phyloP scores from a whole-genome alignment of 139 green algal genomes.

The Tetraselmis chui region DNA sequence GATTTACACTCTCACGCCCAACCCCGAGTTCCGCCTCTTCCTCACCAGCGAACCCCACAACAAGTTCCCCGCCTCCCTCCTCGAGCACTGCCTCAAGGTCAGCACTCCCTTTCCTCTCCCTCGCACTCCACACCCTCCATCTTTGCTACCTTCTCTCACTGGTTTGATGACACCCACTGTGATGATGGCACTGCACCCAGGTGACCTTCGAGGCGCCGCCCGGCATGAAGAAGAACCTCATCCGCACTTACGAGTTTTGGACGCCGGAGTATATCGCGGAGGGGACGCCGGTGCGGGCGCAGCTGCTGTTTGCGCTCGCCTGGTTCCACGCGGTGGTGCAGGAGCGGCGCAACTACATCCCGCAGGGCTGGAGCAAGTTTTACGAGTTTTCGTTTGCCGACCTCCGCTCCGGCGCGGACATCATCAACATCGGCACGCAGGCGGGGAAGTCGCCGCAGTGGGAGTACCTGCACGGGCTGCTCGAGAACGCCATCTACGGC shows the following conservation, averaged over 20 bases:
- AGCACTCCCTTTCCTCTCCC: neutral
- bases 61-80: conserved; percentile 62
- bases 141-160: neutral
- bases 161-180: conserved; percentile 10
- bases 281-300: conserved; percentile 26
- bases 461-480: conserved; percentile 60
- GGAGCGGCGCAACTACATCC: conserved; percentile 66
- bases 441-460: conserved; percentile 34
- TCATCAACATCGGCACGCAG: conserved; percentile 37
- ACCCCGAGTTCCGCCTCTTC: conserved; percentile 61
- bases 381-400: conserved; percentile 80
- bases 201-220: conserved; percentile 75
- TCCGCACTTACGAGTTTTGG: conserved; percentile 60
- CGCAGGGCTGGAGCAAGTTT: conserved; percentile 73
- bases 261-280: conserved; percentile 7
- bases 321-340: conserved; percentile 80
- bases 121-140: neutral
- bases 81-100: conserved; percentile 61
- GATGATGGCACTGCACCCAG: no score
- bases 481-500: conserved; percentile 75
- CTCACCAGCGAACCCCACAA: conserved; percentile 60
- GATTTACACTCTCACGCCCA: conserved; percentile 33
- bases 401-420: conserved; percentile 53
- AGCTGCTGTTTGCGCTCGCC: conserved; percentile 77
- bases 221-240: conserved; percentile 76